These are phyloP conservation scores for Penicillium malachiteum DNA, from an alignment of 495 filamentous ascomycete genomes.

Conservation along the genomic window DNA sequence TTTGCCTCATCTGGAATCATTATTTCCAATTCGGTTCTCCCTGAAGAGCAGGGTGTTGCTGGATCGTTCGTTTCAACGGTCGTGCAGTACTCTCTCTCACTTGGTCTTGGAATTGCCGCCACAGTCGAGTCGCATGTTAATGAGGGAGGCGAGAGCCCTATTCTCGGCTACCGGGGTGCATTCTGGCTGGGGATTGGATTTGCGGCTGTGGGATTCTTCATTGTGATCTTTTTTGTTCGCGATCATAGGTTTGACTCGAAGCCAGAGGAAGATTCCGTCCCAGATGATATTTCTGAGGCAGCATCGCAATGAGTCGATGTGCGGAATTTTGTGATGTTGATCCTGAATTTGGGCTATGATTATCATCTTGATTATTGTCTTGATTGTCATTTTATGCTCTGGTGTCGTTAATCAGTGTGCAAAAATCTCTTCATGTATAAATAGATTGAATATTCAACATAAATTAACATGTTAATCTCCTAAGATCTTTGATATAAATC, in stretches of 20 bases:
- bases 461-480: no score
- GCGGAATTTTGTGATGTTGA: no score
- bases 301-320: no score
- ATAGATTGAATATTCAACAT: no score
- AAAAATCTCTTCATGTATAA: no score
- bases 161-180: conserved; percentile 35
- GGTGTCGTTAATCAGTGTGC: no score
- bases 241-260: conserved; percentile 17
- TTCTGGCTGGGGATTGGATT: conserved; percentile 19
- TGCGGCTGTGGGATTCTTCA: conserved; percentile 17
- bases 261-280: not conserved
- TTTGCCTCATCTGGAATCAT: conserved; percentile 48
- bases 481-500: no score
- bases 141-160: conserved; percentile 26
- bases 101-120: conserved; percentile 47
- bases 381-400: no score
- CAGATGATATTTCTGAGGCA: no score
- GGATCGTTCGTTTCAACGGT: conserved; percentile 44
- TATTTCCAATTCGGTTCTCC: conserved; percentile 40
- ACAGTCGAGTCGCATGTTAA: conserved; percentile 40
- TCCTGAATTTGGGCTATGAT: no score
- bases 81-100: conserved; percentile 48
- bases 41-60: conserved; percentile 44
- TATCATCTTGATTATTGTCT: no score
- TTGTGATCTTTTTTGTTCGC: conserved; percentile 22